These are phyloP conservation scores for Aurantiochytrium sp. DNA, from an alignment of 108 stramenopile genomes.

Conservation along the genomic window DNA sequence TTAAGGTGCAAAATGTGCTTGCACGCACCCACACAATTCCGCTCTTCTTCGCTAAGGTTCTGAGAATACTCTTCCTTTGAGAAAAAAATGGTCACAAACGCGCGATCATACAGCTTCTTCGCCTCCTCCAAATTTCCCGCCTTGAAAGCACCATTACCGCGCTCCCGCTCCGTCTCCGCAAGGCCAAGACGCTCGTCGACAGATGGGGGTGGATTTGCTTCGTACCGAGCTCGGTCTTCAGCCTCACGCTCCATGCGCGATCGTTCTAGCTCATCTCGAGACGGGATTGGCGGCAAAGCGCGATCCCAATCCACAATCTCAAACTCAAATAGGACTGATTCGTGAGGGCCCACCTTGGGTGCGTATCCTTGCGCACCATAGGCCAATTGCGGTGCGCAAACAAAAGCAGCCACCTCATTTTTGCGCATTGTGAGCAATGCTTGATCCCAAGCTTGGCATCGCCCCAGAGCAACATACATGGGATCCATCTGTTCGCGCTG, in stretches of 20 bases:
- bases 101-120: background rate
- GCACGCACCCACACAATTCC: background rate
- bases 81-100: background rate
- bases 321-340: background rate
- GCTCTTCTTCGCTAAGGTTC: background rate
- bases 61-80: background rate
- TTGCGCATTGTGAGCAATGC: background rate
- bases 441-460: background rate
- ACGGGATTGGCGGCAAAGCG: background rate
- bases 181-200: background rate
- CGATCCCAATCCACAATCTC: conserved; percentile 2
- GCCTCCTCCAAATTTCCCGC: background rate
- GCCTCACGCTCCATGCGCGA: background rate
- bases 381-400: background rate
- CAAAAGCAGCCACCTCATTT: background rate
- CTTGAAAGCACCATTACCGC: background rate
- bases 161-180: background rate
- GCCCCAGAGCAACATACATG: background rate
- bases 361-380: background rate
- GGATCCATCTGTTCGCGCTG: background rate
- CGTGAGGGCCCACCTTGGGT: background rate
- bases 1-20: conserved; percentile 9
- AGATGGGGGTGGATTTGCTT: background rate
- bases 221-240: background rate
- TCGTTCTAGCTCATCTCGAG: background rate